Conservation (phyloP, 2,329 filamentous ascomycete genomes). For the Aspergillus novofumigatus region DNA sequence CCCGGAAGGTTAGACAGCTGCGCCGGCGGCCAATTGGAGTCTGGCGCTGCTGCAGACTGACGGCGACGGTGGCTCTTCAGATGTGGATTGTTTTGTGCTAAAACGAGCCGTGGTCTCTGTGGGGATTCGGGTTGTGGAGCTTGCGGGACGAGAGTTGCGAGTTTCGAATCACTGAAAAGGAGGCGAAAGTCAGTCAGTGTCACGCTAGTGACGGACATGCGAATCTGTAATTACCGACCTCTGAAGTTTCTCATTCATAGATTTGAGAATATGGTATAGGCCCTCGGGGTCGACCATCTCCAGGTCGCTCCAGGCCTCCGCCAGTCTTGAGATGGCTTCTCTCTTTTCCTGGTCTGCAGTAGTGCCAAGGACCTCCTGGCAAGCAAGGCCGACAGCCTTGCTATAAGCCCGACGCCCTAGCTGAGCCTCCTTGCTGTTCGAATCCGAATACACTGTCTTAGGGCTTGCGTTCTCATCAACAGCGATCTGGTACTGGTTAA, state of each 20-base stretch:
- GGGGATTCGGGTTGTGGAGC: constrained; percentile 39
- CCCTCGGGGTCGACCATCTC: constrained; percentile 88
- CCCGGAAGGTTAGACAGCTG: constrained; percentile 50
- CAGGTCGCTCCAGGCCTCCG: constrained; percentile 78
- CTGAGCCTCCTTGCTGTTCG: constrained; percentile 69
- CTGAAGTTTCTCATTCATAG: constrained; percentile 69
- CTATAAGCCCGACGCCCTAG: constrained; percentile 77
- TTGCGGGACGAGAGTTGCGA: constrained; percentile 37
- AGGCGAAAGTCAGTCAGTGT: constrained; percentile 3
- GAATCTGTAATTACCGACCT: constrained; percentile 22
- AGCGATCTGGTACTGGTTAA: constrained; percentile 22
- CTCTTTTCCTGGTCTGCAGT: constrained; percentile 67
- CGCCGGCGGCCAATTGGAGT: constrained; percentile 36
- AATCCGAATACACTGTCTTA: constrained; percentile 30
- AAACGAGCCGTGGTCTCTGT: constrained; percentile 61
- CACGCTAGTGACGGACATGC: not conserved
- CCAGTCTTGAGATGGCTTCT: constrained; percentile 76
- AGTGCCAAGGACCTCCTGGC: constrained; percentile 83
- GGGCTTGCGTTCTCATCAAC: constrained; percentile 40
- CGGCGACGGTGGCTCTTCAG: constrained; percentile 72
- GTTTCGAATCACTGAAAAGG: constrained; percentile 32
- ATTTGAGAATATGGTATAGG: constrained; percentile 76
- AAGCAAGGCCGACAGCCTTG: constrained; percentile 74
- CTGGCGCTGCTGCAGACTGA: constrained; percentile 43
- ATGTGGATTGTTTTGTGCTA: constrained; percentile 80